Percentiles rank a stretch among this genome's conserved stretches.
These are phyloP conservation scores for Aspergillus sp. DNA, from an alignment of 2,329 filamentous ascomycete species.

Conservation along the genomic window DNA sequence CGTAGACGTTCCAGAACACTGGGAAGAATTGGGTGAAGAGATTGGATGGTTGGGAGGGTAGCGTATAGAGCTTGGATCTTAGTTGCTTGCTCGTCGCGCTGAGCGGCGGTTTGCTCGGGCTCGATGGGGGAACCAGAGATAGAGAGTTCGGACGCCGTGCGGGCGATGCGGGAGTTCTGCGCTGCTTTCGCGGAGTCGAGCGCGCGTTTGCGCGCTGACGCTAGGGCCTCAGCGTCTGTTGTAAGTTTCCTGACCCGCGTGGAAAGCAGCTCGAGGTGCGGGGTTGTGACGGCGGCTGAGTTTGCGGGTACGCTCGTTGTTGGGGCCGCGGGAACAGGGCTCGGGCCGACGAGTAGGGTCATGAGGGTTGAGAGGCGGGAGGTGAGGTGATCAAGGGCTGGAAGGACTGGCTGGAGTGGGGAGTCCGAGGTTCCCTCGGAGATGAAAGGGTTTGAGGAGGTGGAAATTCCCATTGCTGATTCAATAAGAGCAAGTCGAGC, in stretches of 20 bases:
- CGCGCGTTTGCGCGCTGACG: constrained; percentile 44
- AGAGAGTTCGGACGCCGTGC: constrained; percentile 27
- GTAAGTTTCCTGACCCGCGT: constrained; percentile 45
- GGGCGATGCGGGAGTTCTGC: constrained; percentile 38
- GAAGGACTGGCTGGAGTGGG: constrained; percentile 67
- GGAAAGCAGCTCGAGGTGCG: constrained; percentile 45
- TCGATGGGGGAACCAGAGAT: constrained; percentile 48
- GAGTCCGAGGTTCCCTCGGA: constrained; percentile 51
- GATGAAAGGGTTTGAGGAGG: constrained; percentile 59
- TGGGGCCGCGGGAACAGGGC: constrained; percentile 28
- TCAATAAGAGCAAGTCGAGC: constrained; percentile 76
- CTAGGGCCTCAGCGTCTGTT: constrained; percentile 45
- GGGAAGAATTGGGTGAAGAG: constrained; percentile 78
- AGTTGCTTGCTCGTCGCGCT: constrained; percentile 65
- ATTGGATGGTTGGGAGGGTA: constrained; percentile 84
- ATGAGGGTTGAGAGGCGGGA: constrained; percentile 76
- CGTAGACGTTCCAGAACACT: constrained; percentile 80
- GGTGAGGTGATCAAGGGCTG: constrained; percentile 76
- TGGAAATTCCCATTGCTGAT: constrained; percentile 74
- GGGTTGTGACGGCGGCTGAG: constrained; percentile 36
- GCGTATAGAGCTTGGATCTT: constrained; percentile 93
- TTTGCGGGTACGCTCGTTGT: constrained; percentile 19
- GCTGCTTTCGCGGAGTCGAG: constrained; percentile 43
- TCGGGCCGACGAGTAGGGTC: constrained; percentile 39
- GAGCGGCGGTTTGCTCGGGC: constrained; percentile 50